A percentile compares a stretch with the other conserved stretches of the same genome.
phyloP scores from a whole-genome alignment of 2,329 filamentous ascomycete species.

The Diatrype stigma region DNA sequence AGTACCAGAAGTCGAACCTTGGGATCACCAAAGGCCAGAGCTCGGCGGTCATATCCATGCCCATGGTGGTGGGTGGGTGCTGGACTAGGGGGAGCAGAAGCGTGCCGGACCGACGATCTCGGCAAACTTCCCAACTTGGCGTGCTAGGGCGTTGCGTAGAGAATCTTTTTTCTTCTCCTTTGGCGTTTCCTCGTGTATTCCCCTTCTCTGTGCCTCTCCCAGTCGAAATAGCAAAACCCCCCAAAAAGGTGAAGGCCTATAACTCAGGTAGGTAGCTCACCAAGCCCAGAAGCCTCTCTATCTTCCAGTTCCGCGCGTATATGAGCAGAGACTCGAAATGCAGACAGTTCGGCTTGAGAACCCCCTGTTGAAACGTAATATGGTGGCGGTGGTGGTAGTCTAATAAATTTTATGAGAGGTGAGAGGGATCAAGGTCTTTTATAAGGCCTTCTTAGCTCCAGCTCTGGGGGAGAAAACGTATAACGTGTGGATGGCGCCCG shows the following conservation, averaged over 20 bases:
- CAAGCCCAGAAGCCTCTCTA: too few species aligned
- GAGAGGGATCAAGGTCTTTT: neutral
- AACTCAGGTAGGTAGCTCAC: neutral
- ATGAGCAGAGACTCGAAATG: neutral
- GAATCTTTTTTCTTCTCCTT: neutral
- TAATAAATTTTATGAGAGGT: neutral
- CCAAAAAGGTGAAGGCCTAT: neutral
- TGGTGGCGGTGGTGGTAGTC: neutral
- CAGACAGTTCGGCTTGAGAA: neutral
- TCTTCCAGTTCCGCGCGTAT: neutral
- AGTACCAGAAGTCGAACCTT: conserved; percentile 34
- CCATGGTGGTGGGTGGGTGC: conserved; percentile 7
- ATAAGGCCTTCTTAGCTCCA: neutral
- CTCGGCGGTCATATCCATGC: conserved; percentile 16
- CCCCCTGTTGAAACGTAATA: neutral
- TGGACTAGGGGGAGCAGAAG: too few species aligned
- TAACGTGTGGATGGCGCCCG: neutral
- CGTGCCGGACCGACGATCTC: too few species aligned
- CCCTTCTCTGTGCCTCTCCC: neutral
- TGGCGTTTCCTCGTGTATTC: neutral
- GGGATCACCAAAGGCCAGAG: conserved; percentile 16
- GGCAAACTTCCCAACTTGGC: neutral
- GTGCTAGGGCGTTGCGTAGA: neutral
- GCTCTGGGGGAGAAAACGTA: neutral
- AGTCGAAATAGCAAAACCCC: neutral